Conservation (phyloP, 352 stramenopile species). For the Phytopythium cucurbitacearum region DNA sequence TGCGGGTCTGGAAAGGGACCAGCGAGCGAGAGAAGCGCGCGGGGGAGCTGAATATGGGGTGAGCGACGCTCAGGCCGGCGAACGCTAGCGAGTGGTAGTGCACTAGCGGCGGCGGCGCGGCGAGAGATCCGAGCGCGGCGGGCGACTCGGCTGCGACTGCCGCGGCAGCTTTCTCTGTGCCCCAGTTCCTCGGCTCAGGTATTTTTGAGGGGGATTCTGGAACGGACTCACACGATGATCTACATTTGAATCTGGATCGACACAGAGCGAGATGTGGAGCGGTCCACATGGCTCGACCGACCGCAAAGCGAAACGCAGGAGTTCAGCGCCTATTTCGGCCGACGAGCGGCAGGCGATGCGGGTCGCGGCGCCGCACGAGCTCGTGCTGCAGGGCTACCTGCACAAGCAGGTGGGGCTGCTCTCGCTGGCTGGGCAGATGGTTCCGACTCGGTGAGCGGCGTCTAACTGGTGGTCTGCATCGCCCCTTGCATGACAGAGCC, state of each 20-base stretch:
- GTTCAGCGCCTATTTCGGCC: background rate
- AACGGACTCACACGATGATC: background rate
- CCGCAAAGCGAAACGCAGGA: background rate
- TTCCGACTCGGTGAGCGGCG: background rate
- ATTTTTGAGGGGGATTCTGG: slow-evolving; percentile 1
- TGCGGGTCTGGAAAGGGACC: too few relatives aligned
- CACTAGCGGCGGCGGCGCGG: too few relatives aligned
- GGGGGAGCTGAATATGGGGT: too few relatives aligned
- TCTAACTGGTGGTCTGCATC: background rate
- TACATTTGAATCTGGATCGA: background rate
- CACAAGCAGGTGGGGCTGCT: slow-evolving; percentile 59
- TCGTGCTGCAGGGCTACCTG: slow-evolving; percentile 77
- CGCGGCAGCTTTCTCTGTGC: too few relatives aligned
- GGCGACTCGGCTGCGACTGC: too few relatives aligned
- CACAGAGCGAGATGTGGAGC: too few relatives aligned
- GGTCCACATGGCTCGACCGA: background rate
- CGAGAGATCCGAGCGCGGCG: too few relatives aligned
- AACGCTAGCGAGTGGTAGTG: too few relatives aligned
- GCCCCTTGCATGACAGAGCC: slow-evolving; percentile 40
- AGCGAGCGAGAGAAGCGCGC: too few relatives aligned
- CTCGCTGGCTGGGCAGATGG: too few relatives aligned
- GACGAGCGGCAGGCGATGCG: slow-evolving; percentile 29
- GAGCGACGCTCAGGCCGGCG: too few relatives aligned
- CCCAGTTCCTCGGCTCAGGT: too few relatives aligned
- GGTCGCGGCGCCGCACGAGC: slow-evolving; percentile 35